These are phyloP conservation scores for Lichtheimia hyalospora DNA, from an alignment of 371 early-diverging fungal species.

Conservation along the genomic window DNA sequence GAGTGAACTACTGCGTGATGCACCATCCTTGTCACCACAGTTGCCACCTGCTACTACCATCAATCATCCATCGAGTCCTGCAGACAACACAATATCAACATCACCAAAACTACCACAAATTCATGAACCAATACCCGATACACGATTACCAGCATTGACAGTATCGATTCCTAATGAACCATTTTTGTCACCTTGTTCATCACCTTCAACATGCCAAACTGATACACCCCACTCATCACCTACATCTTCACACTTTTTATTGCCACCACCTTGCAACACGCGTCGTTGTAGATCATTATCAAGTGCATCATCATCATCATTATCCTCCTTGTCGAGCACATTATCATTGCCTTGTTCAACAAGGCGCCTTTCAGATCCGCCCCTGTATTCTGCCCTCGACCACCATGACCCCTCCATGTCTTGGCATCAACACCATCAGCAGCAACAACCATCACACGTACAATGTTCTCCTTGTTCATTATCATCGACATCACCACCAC, in stretches of 20 bases:
- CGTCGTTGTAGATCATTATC: slow-evolving; percentile 31
- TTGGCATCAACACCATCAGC: slow-evolving; percentile 5
- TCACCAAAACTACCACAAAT: slow-evolving; percentile 9
- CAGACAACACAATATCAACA: slow-evolving; percentile 1
- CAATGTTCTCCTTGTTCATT: slow-evolving; percentile 16
- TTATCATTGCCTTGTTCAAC: slow-evolving; percentile 13
- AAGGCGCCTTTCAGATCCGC: slow-evolving; percentile 27
- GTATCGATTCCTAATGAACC: slow-evolving; percentile 13
- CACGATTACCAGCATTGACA: slow-evolving; percentile 8
- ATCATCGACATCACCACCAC: slow-evolving; percentile 10
- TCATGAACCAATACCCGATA: neutral
- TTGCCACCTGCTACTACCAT: neutral
- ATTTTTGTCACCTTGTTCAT: slow-evolving; percentile 12
- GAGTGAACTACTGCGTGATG: slow-evolving; percentile 17
- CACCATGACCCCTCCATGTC: slow-evolving; percentile 15
- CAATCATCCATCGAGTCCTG: neutral
- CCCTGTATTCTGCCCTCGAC: slow-evolving; percentile 22
- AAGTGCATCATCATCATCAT: slow-evolving; percentile 25
- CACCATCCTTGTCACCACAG: slow-evolving; percentile 7
- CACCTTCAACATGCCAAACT: slow-evolving; percentile 12
- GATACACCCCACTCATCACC: slow-evolving; percentile 26
- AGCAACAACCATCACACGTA: slow-evolving; percentile 3
- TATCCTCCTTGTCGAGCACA: slow-evolving; percentile 13
- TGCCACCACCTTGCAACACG: slow-evolving; percentile 19
- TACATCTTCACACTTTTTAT: slow-evolving; percentile 9